A percentile compares a stretch with the other conserved stretches of the same genome.
Evolutionary conservation across 2,329 filamentous ascomycete genomes (phyloP).

Genomic region (Calonectria honghensis): DNA sequence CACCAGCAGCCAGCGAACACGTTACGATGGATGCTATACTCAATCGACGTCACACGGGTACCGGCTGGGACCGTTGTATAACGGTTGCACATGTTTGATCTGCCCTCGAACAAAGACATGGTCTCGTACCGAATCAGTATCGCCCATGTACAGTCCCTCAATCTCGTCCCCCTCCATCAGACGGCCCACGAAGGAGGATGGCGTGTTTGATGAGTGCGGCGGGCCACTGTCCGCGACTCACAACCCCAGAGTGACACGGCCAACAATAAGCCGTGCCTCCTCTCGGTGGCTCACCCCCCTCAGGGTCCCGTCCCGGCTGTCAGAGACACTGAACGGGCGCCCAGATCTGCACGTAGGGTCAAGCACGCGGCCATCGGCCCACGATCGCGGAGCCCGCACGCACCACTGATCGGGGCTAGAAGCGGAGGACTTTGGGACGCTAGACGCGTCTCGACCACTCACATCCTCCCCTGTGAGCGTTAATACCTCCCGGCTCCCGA

Average conservation of each 20-base stretch:
- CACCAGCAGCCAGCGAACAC: background rate
- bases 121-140: background rate
- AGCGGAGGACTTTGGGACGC: slow-evolving; percentile 2
- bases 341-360: slow-evolving; percentile 50
- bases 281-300: background rate
- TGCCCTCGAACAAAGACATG: background rate
- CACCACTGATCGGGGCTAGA: slow-evolving; percentile 29
- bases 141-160: background rate
- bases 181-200: background rate
- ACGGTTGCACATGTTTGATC: background rate
- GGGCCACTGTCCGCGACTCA: slow-evolving; percentile 16
- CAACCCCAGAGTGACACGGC: slow-evolving; percentile 7
- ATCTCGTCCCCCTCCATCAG: background rate
- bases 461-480: background rate
- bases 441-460: slow-evolving; percentile 9
- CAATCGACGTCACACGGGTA: slow-evolving; percentile 47
- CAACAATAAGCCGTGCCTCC: background rate
- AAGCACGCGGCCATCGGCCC: slow-evolving; percentile 47
- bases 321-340: slow-evolving; percentile 18
- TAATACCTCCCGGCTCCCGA: slow-evolving; percentile 21
- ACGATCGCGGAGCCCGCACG: slow-evolving; percentile 23
- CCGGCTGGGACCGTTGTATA: slow-evolving; percentile 41
- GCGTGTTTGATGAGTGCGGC: background rate
- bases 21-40: background rate
- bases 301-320: slow-evolving; percentile 10